Base-by-base conservation (phyloP, 2,329 filamentous ascomycete species). In the Sporothrix inflata region DNA sequence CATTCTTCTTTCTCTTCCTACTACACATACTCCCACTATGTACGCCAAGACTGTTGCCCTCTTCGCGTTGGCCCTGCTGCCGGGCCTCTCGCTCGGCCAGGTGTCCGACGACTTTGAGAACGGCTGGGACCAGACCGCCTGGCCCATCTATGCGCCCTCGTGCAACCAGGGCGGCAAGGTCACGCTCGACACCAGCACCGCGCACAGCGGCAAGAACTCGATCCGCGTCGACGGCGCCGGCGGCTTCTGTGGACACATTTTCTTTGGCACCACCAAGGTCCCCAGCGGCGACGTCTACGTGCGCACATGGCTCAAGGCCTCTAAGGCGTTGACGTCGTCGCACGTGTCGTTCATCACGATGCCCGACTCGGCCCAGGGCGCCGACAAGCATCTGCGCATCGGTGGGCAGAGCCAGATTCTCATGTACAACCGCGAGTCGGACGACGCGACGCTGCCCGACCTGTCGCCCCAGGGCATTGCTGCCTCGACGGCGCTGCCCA, bases 271-370 rank as follows among this genome's bases (percentile, higher is more conserved):
- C 1, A 86, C 81, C 1, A 83, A 84, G 61, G 80, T 90, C 2
- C 88, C 88, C 0, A 83, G 78, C 69, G 87, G 88, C 1, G 85
- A 89, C 77, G 80, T 90, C 16, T 73, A 69, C 11, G 72, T 73
- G 24, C 72, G 72, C 38, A 53, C 65, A 2, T 73, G 57, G 40
- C 89, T 87, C 67, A 88, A 88, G 80, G 83, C 86, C 1, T 82
- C 84, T 67, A 88, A 85, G 75, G 84, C 88, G 71, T 80, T 90
- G n/a, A 88, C 86, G 7, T 83, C 84, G 79, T 83, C 85, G 24
- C 88, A 90, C 80, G 86, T 90, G 74, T 84, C 86, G 63, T 90
- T 90, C 82, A 89, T 90, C 80, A 89, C 87, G 24, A 89, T 90
- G 87, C 85, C 87, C 2, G 88, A 90, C 80, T 81, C 86, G 0